These are phyloP conservation scores for Microsporum ferrugineum DNA, from an alignment of 2,329 filamentous ascomycete species.

Conservation along the genomic window DNA sequence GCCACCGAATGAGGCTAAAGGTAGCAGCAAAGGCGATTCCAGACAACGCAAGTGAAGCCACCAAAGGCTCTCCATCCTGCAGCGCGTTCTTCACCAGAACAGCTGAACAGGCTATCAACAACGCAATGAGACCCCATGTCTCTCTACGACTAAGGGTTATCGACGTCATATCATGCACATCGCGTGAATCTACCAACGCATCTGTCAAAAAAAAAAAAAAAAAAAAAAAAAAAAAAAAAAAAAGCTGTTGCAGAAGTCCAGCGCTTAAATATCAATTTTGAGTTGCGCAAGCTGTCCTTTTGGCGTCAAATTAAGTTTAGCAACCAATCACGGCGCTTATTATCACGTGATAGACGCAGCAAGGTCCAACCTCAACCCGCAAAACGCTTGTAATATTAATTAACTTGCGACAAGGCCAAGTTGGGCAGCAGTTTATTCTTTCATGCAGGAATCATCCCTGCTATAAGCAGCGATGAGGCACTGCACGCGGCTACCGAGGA, in stretches of 20 bases:
- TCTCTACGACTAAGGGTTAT: conserved; percentile 42
- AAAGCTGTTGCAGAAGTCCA: not conserved
- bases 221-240: not conserved
- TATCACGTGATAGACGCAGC: not conserved
- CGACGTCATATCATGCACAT: conserved; percentile 22
- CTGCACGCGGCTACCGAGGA: not conserved
- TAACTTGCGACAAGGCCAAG: not conserved
- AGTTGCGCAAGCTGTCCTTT: conserved; percentile 3
- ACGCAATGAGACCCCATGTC: conserved; percentile 46
- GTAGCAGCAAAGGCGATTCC: conserved; percentile 69
- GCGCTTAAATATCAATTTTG: not conserved
- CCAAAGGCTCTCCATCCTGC: conserved; percentile 74
- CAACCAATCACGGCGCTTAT: not conserved
- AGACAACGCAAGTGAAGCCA: conserved; percentile 79
- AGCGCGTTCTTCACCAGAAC: conserved; percentile 67
- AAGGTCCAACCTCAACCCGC: not conserved
- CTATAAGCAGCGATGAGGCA: conserved; percentile 1
- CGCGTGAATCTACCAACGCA: not conserved
- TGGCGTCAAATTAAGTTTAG: not conserved
- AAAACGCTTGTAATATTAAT: not conserved
- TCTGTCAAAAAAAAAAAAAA: not conserved
- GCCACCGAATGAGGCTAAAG: conserved; percentile 85
- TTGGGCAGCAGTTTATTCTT: not conserved
- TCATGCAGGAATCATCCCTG: conserved; percentile 4
- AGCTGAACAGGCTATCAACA: conserved; percentile 58